Evolutionary conservation across 2,329 filamentous ascomycete genomes (phyloP).

Genomic region (Xylariaceae sp.): DNA sequence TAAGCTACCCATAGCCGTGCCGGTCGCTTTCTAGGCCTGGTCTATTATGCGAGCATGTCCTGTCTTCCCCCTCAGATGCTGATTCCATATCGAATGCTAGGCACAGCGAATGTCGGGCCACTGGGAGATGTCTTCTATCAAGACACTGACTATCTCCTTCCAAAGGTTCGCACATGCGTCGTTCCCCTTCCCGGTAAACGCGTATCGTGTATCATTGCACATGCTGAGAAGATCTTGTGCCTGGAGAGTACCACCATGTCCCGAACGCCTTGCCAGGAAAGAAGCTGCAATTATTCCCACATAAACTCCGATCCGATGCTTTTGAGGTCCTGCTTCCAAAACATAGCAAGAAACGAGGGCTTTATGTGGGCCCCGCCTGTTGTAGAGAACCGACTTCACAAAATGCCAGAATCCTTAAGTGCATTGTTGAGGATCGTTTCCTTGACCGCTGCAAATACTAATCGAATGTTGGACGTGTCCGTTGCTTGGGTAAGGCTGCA

Average conservation of each 20-base stretch:
- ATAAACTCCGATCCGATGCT: conserved; percentile 42
- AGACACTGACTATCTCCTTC: conserved; percentile 27
- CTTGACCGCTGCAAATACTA: conserved; percentile 98
- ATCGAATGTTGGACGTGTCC: conserved; percentile 95
- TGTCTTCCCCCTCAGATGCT: conserved; percentile 21
- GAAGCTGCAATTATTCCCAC: conserved; percentile 31
- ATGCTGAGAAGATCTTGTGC: conserved; percentile 36
- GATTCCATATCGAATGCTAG: conserved; percentile 29
- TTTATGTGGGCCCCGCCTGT: conserved; percentile 14
- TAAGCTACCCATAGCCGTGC: conserved; percentile 1
- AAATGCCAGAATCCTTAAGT: conserved; percentile 95
- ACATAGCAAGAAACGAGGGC: conserved; percentile 26
- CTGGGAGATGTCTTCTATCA: conserved; percentile 29
- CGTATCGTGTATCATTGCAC: conserved; percentile 31
- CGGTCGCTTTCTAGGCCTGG: conserved; percentile 23
- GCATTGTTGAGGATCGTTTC: conserved; percentile 99
- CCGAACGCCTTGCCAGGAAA: conserved; percentile 43
- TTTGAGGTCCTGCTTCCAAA: conserved; percentile 31
- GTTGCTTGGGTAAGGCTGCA: conserved; percentile 94
- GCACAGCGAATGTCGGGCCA: conserved; percentile 9
- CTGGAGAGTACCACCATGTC: conserved; percentile 31
- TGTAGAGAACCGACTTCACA: conserved; percentile 58
- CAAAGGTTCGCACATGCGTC: conserved; percentile 18
- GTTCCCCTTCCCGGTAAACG: conserved; percentile 26
- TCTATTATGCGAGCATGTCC: conserved; percentile 28